These are phyloP conservation scores for Malus sieversii DNA, from an alignment of 306 rosid species.

Conservation along the genomic window DNA sequence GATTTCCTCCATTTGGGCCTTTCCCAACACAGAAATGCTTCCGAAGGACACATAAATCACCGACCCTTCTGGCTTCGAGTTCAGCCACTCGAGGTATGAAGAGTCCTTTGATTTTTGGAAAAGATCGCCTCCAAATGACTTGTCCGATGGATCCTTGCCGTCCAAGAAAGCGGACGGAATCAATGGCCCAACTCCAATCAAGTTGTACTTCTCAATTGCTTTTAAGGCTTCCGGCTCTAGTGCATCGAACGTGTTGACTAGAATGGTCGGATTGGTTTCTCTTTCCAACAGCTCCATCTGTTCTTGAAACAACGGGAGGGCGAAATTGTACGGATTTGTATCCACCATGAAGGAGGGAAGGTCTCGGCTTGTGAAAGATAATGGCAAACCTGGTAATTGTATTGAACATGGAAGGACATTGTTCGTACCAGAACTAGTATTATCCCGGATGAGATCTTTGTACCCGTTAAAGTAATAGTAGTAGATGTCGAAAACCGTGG, in stretches of 20 bases:
- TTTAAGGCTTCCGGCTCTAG: slow-evolving; percentile 24
- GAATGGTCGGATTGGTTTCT: neutral
- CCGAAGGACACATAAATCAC: slow-evolving; percentile 33
- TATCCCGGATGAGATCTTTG: neutral
- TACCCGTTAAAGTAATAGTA: slow-evolving; percentile 30
- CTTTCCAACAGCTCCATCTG: slow-evolving; percentile 1
- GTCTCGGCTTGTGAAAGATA: slow-evolving; percentile 7
- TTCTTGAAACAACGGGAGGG: neutral
- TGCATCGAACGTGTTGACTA: slow-evolving; percentile 25
- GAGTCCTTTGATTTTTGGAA: neutral
- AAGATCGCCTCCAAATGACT: slow-evolving; percentile 5
- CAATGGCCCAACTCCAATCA: slow-evolving; percentile 27
- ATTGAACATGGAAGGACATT: neutral
- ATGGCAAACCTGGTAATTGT: slow-evolving; percentile 23
- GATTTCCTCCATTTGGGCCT: slow-evolving; percentile 22
- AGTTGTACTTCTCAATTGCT: slow-evolving; percentile 1
- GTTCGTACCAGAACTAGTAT: too few relatives aligned
- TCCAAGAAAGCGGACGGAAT: slow-evolving; percentile 4
- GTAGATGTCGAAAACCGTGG: slow-evolving; percentile 26
- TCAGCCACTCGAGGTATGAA: slow-evolving; percentile 14
- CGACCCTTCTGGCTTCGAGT: neutral
- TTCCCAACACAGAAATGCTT: neutral
- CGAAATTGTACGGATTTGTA: neutral
- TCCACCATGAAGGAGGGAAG: slow-evolving; percentile 27
- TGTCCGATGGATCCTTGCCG: neutral